Conservation (phyloP, 2,329 filamentous ascomycete species). For the Sporothrix brasiliensis region DNA sequence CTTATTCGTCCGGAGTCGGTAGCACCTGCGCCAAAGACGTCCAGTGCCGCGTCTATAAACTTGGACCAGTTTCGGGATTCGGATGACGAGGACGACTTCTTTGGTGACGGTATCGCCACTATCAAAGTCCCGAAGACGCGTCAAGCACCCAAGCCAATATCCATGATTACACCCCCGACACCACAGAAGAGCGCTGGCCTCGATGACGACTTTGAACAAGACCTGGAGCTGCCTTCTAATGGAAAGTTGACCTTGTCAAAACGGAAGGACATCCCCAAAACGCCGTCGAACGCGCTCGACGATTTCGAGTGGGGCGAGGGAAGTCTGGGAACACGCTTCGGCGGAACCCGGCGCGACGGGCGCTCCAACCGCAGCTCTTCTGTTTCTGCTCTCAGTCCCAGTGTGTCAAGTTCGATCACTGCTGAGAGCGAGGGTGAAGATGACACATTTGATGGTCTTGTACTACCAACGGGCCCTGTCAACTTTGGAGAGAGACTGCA, state of each 20-base stretch:
- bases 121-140: conserved; percentile 68
- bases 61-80: conserved; percentile 67
- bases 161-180: conserved; percentile 60
- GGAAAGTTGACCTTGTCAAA: conserved; percentile 67
- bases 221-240: conserved; percentile 70
- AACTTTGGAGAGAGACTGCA: conserved; percentile 80
- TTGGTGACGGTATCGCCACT: conserved; percentile 65
- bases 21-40: conserved; percentile 46
- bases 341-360: conserved; percentile 79
- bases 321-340: conserved; percentile 86
- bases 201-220: conserved; percentile 71
- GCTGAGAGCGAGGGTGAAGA: conserved; percentile 94
- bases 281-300: conserved; percentile 63
- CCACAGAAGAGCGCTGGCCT: conserved; percentile 50
- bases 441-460: conserved; percentile 85
- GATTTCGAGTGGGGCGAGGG: conserved; percentile 95
- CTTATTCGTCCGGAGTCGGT: conserved; percentile 43
- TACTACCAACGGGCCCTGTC: conserved; percentile 80
- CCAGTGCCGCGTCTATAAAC: conserved; percentile 46
- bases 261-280: conserved; percentile 63
- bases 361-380: conserved; percentile 83
- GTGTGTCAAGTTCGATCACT: conserved; percentile 86
- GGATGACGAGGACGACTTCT: conserved; percentile 63
- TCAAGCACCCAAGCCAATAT: conserved; percentile 53
- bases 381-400: conserved; percentile 86